phyloP scores from a whole-genome alignment of 306 rosid species.

The Luffa aegyptiaca region DNA sequence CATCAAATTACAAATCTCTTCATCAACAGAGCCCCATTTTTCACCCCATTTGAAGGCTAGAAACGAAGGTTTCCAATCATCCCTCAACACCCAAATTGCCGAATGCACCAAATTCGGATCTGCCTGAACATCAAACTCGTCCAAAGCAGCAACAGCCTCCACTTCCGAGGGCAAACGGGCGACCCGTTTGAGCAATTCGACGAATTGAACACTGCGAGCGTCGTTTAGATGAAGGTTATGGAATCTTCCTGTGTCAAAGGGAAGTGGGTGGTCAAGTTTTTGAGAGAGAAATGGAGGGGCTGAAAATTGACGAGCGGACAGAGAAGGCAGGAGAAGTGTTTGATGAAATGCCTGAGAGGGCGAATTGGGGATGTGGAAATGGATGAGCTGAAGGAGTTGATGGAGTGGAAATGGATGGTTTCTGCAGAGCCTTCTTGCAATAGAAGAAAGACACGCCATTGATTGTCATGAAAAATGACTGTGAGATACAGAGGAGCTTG shows the following conservation, averaged over 20 bases:
- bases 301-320: conserved; percentile 11
- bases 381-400: conserved; percentile 5
- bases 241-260: conserved; percentile 14
- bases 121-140: conserved; percentile 30
- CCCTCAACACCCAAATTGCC: conserved; percentile 66
- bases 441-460: conserved; percentile 38
- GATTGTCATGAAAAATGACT: background rate
- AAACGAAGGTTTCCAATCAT: conserved; percentile 48
- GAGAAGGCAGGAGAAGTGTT: conserved; percentile 35
- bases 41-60: conserved; percentile 64
- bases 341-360: conserved; percentile 42
- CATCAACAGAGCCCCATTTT: conserved; percentile 42
- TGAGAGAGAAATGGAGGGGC: conserved; percentile 21
- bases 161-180: conserved; percentile 30
- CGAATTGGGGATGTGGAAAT: background rate
- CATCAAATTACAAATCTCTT: conserved; percentile 52
- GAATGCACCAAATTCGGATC: conserved; percentile 27
- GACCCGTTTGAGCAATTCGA: conserved; percentile 32
- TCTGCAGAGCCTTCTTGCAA: conserved; percentile 23
- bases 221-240: conserved; percentile 11
- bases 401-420: conserved; percentile 24
- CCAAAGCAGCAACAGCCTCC: conserved; percentile 37
- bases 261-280: conserved; percentile 15
- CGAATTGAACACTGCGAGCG: conserved; percentile 28
- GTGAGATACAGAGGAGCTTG: background rate